Percentiles rank a stretch among this genome's conserved stretches.
These are phyloP conservation scores for Salix caprea DNA, from an alignment of 345 rosid genomes.

Conservation along the genomic window DNA sequence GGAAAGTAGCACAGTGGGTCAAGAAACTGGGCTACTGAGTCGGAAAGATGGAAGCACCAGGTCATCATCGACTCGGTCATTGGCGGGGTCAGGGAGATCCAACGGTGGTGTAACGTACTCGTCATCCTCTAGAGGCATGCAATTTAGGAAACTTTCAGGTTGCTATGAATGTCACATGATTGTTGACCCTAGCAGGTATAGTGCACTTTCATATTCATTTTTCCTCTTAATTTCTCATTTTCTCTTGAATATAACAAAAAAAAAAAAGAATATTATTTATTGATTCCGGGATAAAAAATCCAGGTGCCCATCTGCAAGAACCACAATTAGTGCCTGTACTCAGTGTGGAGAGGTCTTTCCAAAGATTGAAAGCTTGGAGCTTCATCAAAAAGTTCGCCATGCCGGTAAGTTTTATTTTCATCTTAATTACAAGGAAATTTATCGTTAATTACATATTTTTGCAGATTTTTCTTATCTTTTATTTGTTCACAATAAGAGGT, in stretches of 20 bases:
- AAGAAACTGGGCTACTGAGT: conserved; percentile 55
- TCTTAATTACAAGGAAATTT: background rate
- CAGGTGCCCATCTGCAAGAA: conserved; percentile 75
- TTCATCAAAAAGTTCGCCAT: conserved; percentile 95
- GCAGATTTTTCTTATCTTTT: background rate
- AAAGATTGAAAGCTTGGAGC: conserved; percentile 86
- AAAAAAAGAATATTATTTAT: too few relatives aligned
- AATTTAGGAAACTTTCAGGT: conserved; percentile 91
- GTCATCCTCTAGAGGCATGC: conserved; percentile 81
- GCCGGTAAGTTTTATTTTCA: conserved; percentile 51
- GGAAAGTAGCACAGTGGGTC: conserved; percentile 61
- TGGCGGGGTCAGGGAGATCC: conserved; percentile 53
- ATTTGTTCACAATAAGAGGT: too few relatives aligned
- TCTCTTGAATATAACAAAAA: background rate
- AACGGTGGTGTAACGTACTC: conserved; percentile 26
- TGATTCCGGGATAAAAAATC: background rate
- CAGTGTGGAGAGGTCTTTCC: conserved; percentile 96
- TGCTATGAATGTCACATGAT: conserved; percentile 94
- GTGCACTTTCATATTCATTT: background rate
- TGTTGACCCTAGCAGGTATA: conserved; percentile 89
- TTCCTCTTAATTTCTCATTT: background rate
- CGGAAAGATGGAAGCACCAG: conserved; percentile 37
- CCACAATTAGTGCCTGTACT: conserved; percentile 63
- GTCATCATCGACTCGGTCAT: conserved; percentile 45
- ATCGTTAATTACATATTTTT: background rate